Percentiles rank a stretch among this genome's conserved stretches.
Conservation (phyloP, 805 yeast genomes). For the Metahyphopichia silvanorum region DNA sequence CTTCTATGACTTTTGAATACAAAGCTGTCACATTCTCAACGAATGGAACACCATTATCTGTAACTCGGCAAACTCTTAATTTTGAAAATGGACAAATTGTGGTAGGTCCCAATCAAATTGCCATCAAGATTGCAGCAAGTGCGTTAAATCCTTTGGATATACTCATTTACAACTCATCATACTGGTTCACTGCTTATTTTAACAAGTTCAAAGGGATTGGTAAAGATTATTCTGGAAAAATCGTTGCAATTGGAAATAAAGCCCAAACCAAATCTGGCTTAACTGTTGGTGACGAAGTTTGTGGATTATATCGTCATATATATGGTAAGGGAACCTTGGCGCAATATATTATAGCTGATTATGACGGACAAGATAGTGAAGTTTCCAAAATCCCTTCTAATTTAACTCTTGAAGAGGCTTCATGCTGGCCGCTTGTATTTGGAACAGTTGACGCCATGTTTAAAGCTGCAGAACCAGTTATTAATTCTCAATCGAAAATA, state of each 20-base stretch:
- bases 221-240: constrained; percentile 30
- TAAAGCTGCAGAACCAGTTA: constrained; percentile 17
- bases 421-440: constrained; percentile 61
- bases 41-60: constrained; percentile 9
- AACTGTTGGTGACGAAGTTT: constrained; percentile 27
- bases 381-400: constrained; percentile 39
- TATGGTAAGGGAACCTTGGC: constrained; percentile 39
- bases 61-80: constrained; percentile 7
- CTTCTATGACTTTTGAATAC: constrained; percentile 10
- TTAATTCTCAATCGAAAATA: constrained; percentile 45
- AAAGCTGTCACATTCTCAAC: constrained; percentile 18
- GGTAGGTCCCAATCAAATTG: neutral
- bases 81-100: constrained; percentile 4
- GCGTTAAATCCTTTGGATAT: constrained; percentile 34
- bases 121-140: constrained; percentile 26
- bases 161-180: constrained; percentile 15
- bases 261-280: constrained; percentile 17
- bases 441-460: constrained; percentile 56
- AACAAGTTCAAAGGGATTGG: constrained; percentile 22
- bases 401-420: constrained; percentile 53
- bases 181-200: constrained; percentile 8
- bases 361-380: constrained; percentile 9
- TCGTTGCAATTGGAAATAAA: constrained; percentile 25
- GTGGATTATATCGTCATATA: constrained; percentile 18
- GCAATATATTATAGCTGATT: constrained; percentile 45